These are phyloP conservation scores for Diaporthe nobilis DNA, from an alignment of 2,329 filamentous ascomycete genomes.

Conservation along the genomic window DNA sequence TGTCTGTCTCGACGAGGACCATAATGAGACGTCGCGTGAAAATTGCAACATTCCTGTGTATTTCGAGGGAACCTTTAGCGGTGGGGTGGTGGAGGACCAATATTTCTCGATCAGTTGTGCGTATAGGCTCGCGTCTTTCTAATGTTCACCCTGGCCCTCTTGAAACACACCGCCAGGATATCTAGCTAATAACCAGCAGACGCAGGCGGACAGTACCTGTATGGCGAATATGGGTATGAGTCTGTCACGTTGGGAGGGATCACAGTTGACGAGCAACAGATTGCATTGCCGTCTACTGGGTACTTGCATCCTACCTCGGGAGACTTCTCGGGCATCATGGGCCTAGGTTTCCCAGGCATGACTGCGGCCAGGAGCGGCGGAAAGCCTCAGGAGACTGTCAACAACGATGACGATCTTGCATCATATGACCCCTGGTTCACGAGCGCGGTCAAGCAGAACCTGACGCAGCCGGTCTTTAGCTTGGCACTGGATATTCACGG, in stretches of 20 bases:
- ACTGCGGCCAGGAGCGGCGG: slow-evolving; percentile 31
- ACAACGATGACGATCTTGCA: slow-evolving; percentile 15
- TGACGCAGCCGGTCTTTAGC: slow-evolving; percentile 37
- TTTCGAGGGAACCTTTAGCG: slow-evolving; percentile 15
- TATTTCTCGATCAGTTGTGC: slow-evolving; percentile 37
- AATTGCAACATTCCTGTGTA: slow-evolving; percentile 27
- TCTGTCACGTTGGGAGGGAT: slow-evolving; percentile 31
- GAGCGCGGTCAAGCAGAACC: slow-evolving; percentile 30
- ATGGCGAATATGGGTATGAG: slow-evolving; percentile 35
- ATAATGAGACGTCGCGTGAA: not conserved
- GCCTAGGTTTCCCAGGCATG: slow-evolving; percentile 37
- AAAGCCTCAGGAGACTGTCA: not conserved
- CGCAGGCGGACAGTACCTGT: slow-evolving; percentile 32
- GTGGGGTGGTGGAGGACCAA: slow-evolving; percentile 6
- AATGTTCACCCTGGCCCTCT: too few species aligned
- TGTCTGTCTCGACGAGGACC: slow-evolving; percentile 32
- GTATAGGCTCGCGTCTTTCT: not conserved
- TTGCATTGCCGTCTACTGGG: slow-evolving; percentile 33
- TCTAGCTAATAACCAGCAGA: not conserved
- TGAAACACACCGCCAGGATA: rapidly evolving
- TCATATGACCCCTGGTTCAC: slow-evolving; percentile 39
- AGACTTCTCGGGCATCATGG: slow-evolving; percentile 38
- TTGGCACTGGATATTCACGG: slow-evolving; percentile 38
- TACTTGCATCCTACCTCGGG: slow-evolving; percentile 19
- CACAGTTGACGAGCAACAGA: slow-evolving; percentile 28